Evolutionary conservation across 2,329 filamentous ascomycete genomes (phyloP).

Genomic region (Colletotrichum tropicale): DNA sequence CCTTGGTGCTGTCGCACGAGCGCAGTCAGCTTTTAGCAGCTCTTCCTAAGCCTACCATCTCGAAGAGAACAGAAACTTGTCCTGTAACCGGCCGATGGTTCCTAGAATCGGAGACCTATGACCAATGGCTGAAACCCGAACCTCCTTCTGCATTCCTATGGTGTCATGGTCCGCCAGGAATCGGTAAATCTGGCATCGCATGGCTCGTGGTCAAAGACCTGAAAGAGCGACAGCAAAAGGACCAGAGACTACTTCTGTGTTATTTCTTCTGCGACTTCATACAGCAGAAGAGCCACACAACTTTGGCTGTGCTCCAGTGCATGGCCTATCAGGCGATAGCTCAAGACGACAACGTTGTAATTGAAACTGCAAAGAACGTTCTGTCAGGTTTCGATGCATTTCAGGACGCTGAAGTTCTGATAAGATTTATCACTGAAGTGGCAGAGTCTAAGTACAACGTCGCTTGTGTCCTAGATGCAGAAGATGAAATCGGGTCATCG

Average conservation of each 20-base stretch:
- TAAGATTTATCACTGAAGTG: rapidly evolving
- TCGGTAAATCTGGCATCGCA: not conserved
- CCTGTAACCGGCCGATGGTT: not conserved
- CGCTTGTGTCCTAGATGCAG: not conserved
- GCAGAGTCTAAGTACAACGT: not conserved
- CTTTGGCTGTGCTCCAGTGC: not conserved
- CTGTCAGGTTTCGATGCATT: not conserved
- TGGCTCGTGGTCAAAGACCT: not conserved
- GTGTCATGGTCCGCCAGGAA: not conserved
- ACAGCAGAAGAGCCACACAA: not conserved
- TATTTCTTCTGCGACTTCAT: not conserved
- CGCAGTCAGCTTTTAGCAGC: not conserved
- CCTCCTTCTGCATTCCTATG: not conserved
- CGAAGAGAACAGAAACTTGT: not conserved
- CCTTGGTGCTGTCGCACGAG: not conserved
- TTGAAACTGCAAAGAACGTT: not conserved
- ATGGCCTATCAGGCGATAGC: not conserved
- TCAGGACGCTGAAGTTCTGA: not conserved
- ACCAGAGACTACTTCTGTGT: not conserved
- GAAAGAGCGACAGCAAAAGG: not conserved
- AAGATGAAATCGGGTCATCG: not conserved
- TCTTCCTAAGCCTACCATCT: not conserved
- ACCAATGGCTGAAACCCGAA: not conserved
- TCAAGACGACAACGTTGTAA: not conserved
- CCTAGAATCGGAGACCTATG: not conserved